Evolutionary conservation across 768 basidiomycete species (phyloP).

Genomic region (Russula ochroleuca): DNA sequence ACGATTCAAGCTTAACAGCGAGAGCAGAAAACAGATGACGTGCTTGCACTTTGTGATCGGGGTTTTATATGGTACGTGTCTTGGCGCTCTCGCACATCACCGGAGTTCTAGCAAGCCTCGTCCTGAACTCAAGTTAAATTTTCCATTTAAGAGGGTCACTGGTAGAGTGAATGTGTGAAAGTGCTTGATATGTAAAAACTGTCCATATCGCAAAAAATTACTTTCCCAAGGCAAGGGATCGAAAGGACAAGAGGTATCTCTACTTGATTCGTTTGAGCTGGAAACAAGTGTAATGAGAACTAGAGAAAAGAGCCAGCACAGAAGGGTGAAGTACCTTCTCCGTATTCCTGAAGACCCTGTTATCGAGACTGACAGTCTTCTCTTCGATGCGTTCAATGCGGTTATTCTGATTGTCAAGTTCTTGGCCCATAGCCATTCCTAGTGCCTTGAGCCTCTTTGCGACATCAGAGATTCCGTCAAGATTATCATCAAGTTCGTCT

Average conservation of each 20-base stretch:
- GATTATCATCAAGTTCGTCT: conserved; percentile 88
- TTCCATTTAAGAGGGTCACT: background rate
- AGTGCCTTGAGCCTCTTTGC: conserved; percentile 75
- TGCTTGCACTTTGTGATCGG: background rate
- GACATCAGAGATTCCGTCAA: conserved; percentile 78
- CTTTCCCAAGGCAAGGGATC: background rate
- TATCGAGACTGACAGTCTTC: conserved; percentile 75
- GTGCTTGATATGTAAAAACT: background rate
- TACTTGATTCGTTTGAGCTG: conserved; percentile 41
- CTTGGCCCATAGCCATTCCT: conserved; percentile 78
- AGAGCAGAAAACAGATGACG: background rate
- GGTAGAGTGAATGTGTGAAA: background rate
- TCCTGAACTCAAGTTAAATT: background rate
- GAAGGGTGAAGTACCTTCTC: conserved; percentile 51
- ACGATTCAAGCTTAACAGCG: background rate
- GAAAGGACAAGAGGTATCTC: conserved; percentile 9
- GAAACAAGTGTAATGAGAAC: conserved; percentile 14
- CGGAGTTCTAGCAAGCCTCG: background rate
- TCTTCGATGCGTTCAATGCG: conserved; percentile 71
- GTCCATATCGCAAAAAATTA: background rate
- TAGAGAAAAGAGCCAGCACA: background rate
- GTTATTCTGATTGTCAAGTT: conserved; percentile 81
- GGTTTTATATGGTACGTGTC: background rate
- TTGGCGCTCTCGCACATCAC: background rate
- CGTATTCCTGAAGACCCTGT: conserved; percentile 75